A percentile compares a stretch with the other conserved stretches of the same genome.
Conservation (phyloP, 768 basidiomycete species). For the Tulasnella calospora region DNA sequence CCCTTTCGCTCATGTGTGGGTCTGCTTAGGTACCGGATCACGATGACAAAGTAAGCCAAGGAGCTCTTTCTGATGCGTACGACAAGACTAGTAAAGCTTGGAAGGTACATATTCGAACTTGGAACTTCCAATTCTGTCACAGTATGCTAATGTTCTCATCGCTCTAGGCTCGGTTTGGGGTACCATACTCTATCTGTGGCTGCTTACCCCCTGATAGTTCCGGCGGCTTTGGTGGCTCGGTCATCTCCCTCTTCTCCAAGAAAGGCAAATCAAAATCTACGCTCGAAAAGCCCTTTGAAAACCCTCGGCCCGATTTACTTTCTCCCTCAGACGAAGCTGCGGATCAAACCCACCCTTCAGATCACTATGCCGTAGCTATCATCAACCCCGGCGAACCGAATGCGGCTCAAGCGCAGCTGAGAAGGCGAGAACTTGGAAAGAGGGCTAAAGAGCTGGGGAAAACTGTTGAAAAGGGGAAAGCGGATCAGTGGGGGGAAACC, state of each 20-base stretch:
- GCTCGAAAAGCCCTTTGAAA: background rate
- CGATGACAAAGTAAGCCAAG: conserved; percentile 50
- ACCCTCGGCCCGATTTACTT: conserved; percentile 29
- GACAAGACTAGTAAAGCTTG: conserved; percentile 51
- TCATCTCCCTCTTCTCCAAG: conserved; percentile 13
- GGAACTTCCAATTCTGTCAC: no score
- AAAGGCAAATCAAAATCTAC: conserved; percentile 21
- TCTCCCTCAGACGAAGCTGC: conserved; percentile 24
- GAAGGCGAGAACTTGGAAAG: background rate
- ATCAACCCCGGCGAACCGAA: conserved; percentile 14
- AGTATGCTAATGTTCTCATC: background rate
- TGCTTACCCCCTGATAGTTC: conserved; percentile 42
- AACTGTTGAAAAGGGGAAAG: background rate
- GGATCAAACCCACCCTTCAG: conserved; percentile 30
- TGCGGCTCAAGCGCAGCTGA: background rate
- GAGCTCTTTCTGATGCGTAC: conserved; percentile 43
- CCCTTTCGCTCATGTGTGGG: background rate
- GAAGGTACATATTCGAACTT: conserved; percentile 35
- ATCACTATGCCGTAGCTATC: conserved; percentile 27
- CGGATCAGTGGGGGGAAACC: conserved; percentile 24
- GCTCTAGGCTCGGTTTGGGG: conserved; percentile 44
- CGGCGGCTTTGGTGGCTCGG: background rate
- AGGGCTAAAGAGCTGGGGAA: background rate
- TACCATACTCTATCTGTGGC: conserved; percentile 56
- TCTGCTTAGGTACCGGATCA: conserved; percentile 36